Conservation (phyloP, 2,329 filamentous ascomycete species). For the Pleurostoma richardsiae region DNA sequence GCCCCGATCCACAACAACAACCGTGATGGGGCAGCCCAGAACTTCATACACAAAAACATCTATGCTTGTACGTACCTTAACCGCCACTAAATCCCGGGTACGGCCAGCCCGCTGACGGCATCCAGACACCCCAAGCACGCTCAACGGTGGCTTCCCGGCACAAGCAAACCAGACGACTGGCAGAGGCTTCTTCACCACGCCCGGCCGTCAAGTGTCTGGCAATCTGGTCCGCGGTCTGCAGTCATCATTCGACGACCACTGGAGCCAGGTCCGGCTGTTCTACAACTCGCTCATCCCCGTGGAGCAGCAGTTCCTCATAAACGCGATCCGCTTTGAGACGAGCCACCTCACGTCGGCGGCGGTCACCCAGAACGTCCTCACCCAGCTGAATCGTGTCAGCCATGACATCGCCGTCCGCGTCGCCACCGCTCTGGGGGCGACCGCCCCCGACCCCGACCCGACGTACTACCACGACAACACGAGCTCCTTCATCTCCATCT, state of each 20-base stretch:
- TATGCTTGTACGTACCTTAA: constrained; percentile 40
- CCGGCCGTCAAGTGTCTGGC: constrained; percentile 47
- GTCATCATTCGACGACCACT: constrained; percentile 65
- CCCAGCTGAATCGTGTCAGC: constrained; percentile 63
- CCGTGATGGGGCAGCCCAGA: constrained; percentile 66
- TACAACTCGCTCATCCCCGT: constrained; percentile 63
- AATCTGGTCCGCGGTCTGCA: constrained; percentile 52
- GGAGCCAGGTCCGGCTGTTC: constrained; percentile 68
- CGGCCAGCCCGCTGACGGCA: background rate
- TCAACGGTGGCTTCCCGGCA: constrained; percentile 57
- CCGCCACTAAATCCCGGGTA: background rate
- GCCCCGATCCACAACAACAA: constrained; percentile 67
- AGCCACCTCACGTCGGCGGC: constrained; percentile 50
- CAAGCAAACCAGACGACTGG: constrained; percentile 62
- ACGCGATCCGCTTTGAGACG: constrained; percentile 68
- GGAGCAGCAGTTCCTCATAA: constrained; percentile 68
- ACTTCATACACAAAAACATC: constrained; percentile 63
- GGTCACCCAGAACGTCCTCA: constrained; percentile 61
- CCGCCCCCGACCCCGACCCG: constrained; percentile 52
- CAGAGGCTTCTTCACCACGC: constrained; percentile 66
- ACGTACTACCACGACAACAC: constrained; percentile 67
- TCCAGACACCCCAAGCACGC: constrained; percentile 58
- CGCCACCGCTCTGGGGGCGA: constrained; percentile 53
- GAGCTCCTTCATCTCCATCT: constrained; percentile 56
- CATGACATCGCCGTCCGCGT: constrained; percentile 64